Percentiles rank a stretch among this genome's conserved stretches.
Evolutionary conservation across 345 rosid genomes (phyloP).

Genomic region (Punica granatum): DNA sequence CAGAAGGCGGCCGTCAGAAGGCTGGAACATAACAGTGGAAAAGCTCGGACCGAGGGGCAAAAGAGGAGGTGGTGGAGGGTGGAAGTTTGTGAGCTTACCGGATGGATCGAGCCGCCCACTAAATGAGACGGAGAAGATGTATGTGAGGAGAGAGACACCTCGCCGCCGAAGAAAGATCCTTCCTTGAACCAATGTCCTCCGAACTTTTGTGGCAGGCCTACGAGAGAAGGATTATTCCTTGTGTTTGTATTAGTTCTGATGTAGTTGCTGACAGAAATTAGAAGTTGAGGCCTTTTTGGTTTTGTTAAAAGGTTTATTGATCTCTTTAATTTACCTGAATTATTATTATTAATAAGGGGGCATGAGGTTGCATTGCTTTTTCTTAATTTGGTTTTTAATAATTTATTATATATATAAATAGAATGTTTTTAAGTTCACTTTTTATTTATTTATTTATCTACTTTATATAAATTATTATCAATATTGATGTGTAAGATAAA

Average conservation of each 20-base stretch:
- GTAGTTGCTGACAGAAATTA: background rate
- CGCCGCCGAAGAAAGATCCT: conserved; percentile 71
- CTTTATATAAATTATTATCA: too few relatives aligned
- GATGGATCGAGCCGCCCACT: conserved; percentile 89
- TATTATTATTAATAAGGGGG: too few relatives aligned
- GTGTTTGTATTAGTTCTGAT: background rate
- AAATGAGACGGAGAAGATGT: conserved; percentile 73
- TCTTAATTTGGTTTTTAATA: too few relatives aligned
- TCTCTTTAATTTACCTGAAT: too few relatives aligned
- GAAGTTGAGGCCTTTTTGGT: background rate
- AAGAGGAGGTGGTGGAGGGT: conserved; percentile 88
- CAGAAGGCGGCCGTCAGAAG: conserved; percentile 63
- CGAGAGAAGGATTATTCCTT: background rate
- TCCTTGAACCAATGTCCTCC: conserved; percentile 31
- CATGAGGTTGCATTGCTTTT: too few relatives aligned
- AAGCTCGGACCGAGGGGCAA: conserved; percentile 73
- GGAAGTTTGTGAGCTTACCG: conserved; percentile 88
- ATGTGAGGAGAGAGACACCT: conserved; percentile 76
- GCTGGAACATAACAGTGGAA: conserved; percentile 85
- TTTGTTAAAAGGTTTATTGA: background rate
- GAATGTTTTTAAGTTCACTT: too few relatives aligned
- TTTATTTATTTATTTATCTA: too few relatives aligned
- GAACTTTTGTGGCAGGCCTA: background rate
- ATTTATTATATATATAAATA: too few relatives aligned
- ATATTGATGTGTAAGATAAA: too few relatives aligned